Evolutionary conservation across 2,329 filamentous ascomycete genomes (phyloP).

Genomic region (Rhinocladiella mackenziei): DNA sequence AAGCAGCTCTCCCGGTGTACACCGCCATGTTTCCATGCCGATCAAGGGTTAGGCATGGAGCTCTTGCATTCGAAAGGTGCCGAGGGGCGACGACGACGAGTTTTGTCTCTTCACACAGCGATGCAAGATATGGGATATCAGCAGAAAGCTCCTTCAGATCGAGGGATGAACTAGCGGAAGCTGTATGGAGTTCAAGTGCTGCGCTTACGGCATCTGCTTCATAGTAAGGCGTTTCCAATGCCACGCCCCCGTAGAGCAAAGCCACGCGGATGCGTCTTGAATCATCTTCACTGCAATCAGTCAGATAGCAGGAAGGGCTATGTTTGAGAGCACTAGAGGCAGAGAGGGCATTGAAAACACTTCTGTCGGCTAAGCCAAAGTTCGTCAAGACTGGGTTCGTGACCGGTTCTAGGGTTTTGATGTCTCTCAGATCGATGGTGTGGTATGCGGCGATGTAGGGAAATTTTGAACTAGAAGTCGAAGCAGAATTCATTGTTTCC

Average conservation of each 20-base stretch:
- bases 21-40: conserved; percentile 35
- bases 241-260: conserved; percentile 29
- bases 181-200: not conserved
- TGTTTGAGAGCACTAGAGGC: conserved; percentile 25
- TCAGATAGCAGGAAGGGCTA: conserved; percentile 12
- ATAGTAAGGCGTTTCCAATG: conserved; percentile 28
- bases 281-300: conserved; percentile 1
- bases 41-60: conserved; percentile 37
- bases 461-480: not conserved
- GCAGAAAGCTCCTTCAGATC: conserved; percentile 26
- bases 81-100: conserved; percentile 33
- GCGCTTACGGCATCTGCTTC: conserved; percentile 15
- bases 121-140: conserved; percentile 33
- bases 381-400: conserved; percentile 29
- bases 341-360: conserved; percentile 31
- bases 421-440: conserved; percentile 32
- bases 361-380: conserved; percentile 32
- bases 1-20: conserved; percentile 36
- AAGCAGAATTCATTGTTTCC: not conserved
- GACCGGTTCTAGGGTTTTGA: conserved; percentile 32
- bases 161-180: not conserved
- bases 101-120: conserved; percentile 33
- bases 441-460: conserved; percentile 30
- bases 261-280: conserved; percentile 14
- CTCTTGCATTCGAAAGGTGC: conserved; percentile 31